Evolutionary conservation across 2,329 filamentous ascomycete species (phyloP).

Genomic region (Dactylellina haptotyla): DNA sequence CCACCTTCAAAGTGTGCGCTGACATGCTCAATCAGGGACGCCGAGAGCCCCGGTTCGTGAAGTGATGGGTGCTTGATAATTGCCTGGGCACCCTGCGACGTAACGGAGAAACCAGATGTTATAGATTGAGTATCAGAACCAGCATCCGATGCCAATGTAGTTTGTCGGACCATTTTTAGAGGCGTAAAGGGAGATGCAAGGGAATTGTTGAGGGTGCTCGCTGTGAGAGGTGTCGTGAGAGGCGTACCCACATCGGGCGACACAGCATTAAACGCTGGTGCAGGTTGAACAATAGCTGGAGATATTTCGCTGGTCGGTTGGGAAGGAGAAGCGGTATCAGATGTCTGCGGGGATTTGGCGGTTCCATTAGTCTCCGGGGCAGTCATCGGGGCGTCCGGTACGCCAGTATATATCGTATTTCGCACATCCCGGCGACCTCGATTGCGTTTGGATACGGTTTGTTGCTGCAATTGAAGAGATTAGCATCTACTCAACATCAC

Average conservation of each 20-base stretch:
- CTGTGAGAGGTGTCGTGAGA: slow-evolving; percentile 11
- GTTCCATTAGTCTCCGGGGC: slow-evolving; percentile 56
- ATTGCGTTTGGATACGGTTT: slow-evolving; percentile 77
- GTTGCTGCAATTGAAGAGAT: slow-evolving; percentile 63
- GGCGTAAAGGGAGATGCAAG: slow-evolving; percentile 47
- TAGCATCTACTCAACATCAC: neutral
- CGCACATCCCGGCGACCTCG: slow-evolving; percentile 89
- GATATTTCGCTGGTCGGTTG: slow-evolving; percentile 28
- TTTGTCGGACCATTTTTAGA: slow-evolving; percentile 50
- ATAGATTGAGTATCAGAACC: slow-evolving; percentile 88
- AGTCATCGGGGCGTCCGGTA: slow-evolving; percentile 67
- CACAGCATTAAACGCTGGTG: slow-evolving; percentile 17
- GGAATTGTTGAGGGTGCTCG: slow-evolving; percentile 20
- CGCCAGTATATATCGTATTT: slow-evolving; percentile 77
- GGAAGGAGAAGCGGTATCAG: slow-evolving; percentile 24
- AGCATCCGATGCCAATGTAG: slow-evolving; percentile 55
- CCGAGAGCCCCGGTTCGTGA: slow-evolving; percentile 80
- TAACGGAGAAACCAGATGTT: slow-evolving; percentile 73
- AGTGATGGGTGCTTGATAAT: slow-evolving; percentile 82
- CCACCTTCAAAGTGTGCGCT: slow-evolving; percentile 83
- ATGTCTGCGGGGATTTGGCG: slow-evolving; percentile 26
- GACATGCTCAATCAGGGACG: slow-evolving; percentile 91
- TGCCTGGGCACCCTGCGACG: slow-evolving; percentile 72
- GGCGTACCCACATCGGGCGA: slow-evolving; percentile 15
- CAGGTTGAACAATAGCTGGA: slow-evolving; percentile 22